Evolutionary conservation across 306 rosid genomes (phyloP).

Genomic region (Cucurbita maxima): DNA sequence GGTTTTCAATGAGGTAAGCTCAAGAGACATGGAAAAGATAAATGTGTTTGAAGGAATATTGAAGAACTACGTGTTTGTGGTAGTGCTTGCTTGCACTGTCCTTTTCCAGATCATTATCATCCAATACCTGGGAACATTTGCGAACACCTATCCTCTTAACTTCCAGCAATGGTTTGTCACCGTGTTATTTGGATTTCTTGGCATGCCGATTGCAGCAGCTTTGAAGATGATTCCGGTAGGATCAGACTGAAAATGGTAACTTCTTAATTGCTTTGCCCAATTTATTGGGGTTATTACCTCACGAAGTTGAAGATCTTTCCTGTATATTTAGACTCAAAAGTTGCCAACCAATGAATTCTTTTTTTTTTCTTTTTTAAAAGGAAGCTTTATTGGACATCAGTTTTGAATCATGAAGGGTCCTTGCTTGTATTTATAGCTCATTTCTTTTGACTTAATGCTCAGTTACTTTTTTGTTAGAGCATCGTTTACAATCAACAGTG

Average conservation of each 20-base stretch:
- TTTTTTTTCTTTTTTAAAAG: not conserved
- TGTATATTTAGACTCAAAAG: not conserved
- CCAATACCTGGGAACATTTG: slow-evolving; percentile 68
- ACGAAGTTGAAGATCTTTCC: not conserved
- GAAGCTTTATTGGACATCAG: not conserved
- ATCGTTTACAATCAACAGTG: not conserved
- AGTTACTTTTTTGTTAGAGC: not conserved
- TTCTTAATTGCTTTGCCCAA: not conserved
- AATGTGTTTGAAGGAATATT: slow-evolving; percentile 72
- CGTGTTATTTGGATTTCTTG: slow-evolving; percentile 58
- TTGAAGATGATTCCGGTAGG: slow-evolving; percentile 63
- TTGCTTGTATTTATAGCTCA: not conserved
- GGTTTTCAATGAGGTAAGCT: slow-evolving; percentile 95
- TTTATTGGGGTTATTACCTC: slow-evolving; percentile 6
- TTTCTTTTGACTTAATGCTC: not conserved
- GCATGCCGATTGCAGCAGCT: slow-evolving; percentile 88
- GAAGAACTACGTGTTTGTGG: slow-evolving; percentile 64
- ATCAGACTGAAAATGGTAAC: slow-evolving; percentile 23
- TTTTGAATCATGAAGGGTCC: not conserved
- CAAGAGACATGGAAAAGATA: slow-evolving; percentile 94
- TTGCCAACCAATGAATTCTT: not conserved
- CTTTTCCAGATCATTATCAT: slow-evolving; percentile 77
- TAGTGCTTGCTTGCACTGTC: slow-evolving; percentile 55
- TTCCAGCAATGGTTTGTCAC: slow-evolving; percentile 52
- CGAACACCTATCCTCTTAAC: slow-evolving; percentile 71